Base-by-base conservation (phyloP, 2,329 filamentous ascomycete species). In the Escovopsis weberi region DNA sequence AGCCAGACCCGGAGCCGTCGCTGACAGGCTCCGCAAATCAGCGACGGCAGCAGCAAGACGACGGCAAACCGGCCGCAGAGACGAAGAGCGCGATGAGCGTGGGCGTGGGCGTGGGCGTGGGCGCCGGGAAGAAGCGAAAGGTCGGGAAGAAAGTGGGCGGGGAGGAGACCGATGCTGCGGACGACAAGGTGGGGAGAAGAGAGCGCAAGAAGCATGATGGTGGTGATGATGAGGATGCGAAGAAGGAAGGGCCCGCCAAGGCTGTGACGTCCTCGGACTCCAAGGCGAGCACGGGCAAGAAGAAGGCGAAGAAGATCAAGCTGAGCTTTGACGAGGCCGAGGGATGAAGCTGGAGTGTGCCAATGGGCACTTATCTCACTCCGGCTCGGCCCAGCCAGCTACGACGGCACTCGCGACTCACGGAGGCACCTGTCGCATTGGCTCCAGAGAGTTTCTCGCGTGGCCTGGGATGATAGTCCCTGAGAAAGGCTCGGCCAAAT, bases 291-390 rank as follows among this genome's bases (percentile, higher is more conserved):
- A 61, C 57, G 45, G 49, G 49, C 7, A 73, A 69, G 56, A 76
- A 78, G 56, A 72, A 72, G 58, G 61, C 65, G 4, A 75, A 75
- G 59, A 80, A 80, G 62, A 74, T 82, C 46, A 81, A 81, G 62
- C 62, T 82, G 38, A 82, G 78, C 58, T 82, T 82, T 54, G 74
- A 74, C 26, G 72, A 80, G 44, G 75, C 79, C 15, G 72, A 76
- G 32, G 66, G 60, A 18, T 60, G 60, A 39, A 18, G 23, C 23
- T 23, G 6, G 26, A 37, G 15, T 5, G 9, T 15, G 15, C 6
- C 8, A 38, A 12, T 26, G 15, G 37, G 6, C 6, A 34, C 33
- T 34, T 34, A 4, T 5, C 33, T 34, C 10, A 12, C 33, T 34
- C 33, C 5, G 33, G 33, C 33, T 34, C 15, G 33, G 11, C 33